Base-by-base conservation (phyloP, 1,284 basidiomycete species). In the Ceratorhiza oryzae-sativae region DNA sequence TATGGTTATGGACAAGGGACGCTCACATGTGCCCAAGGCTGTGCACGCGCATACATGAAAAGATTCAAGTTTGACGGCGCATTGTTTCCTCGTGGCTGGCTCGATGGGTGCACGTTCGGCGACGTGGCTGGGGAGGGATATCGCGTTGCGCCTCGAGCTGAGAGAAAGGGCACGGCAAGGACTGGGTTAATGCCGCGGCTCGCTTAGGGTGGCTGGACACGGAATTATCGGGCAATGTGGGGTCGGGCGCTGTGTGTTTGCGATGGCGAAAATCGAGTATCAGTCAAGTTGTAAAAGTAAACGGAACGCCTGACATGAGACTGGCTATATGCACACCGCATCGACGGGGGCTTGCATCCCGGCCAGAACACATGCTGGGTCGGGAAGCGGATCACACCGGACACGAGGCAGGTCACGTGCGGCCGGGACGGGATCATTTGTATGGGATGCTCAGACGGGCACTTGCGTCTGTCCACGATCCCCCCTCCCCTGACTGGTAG, bases 381-480 rank as follows among this genome's bases (percentile, higher is more conserved):
- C 27, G 32, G 32, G 53, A 20, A 56, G 51, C 67, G 67, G 67
- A 70, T 70, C 67, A 70, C 39, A 18, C 41, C 67, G 20, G 23
- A 70, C 67, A 70, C 67, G 67, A 70, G 67, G 67, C 67, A 70
- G 42, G n/a, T 70, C 67, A 70, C 67, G 67, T 70, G 67, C 18
- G 6, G 18, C 18, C 6, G 18, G 32, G 27, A 53, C 34, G 13
- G 23, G 32, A 18, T 48, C 34, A 63, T 63, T 51, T 41, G 48
- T 55, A 45, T 39, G 46, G 51, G 42, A n/a, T 39, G 13, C 30
- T 18, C 39, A 4, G 55, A 20, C 20, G 9, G 9, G 23, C 10
- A 6, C 4, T 51, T 42, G 15, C n/a, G 13, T 36, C 67, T 45
- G 30, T 58, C 55, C 42, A 70, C 67, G 67, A 70, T 42, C 49